Base-by-base conservation (phyloP, 176 grass and related monocot genomes). In the Musa troglodytarum region DNA sequence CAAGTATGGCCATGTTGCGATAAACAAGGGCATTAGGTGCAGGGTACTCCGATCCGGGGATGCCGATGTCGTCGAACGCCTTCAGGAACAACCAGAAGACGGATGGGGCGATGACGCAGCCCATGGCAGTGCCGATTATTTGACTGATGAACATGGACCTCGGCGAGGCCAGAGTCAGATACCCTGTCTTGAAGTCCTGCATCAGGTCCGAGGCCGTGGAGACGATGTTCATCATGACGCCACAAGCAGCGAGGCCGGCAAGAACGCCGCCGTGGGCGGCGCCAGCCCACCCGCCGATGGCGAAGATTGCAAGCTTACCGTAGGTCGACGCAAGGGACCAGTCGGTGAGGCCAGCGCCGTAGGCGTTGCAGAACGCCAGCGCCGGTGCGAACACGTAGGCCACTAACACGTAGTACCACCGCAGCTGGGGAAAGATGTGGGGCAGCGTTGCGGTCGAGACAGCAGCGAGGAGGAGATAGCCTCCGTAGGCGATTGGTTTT, bases 161-260 rank as follows among this genome's bases (percentile, higher is more conserved):
- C 53, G 83, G 82, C 0, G 88, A 91, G 2, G 88, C 82, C 2
- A 87, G 25, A 10, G 88, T 91, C 88, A 85, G 67, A 49, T 78
- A 87, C 19, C 68, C 80, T 29, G 82, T 81, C 82, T 85, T 91
- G 52, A 83, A 53, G 49, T 91, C 88, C 49, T 83, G 80, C 55
- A 87, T 87, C 2, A 67, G 73, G 9, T 91, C 76, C 2, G 85
- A 80, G 10, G 85, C 86, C 26, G 83, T 68, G 11, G 84, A 81
- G 34, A 79, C 61, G 2, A 65, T 58, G 53, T n/a, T 54, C 62
- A 73, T 71, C 24, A 80, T 80, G 54, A 83, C 54, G 12, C 73
- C 85, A 1, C 82, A 83, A 9, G 82, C 73, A 8, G 52, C 82
- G 13, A 91, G 85, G 52, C 85, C 14, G 22, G 64, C 85, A 2